Percentiles rank a stretch among this genome's conserved stretches.
These are phyloP conservation scores for Phaeosphaeria sp. DNA, from an alignment of 2,329 filamentous ascomycete genomes.

Conservation along the genomic window DNA sequence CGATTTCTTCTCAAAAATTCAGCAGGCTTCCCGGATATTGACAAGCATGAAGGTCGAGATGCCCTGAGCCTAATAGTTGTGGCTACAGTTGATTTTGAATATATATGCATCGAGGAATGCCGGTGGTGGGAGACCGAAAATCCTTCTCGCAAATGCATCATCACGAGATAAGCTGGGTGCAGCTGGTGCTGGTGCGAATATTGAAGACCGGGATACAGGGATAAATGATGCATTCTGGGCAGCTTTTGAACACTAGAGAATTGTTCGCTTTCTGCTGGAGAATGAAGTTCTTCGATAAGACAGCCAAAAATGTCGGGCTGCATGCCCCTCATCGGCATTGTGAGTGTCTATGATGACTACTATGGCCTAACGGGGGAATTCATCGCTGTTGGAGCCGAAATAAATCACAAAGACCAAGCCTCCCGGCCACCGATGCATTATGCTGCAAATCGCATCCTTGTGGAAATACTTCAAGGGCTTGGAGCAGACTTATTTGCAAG, in stretches of 20 bases:
- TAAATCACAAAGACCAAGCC: conserved; percentile 4
- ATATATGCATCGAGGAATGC: conserved; percentile 6
- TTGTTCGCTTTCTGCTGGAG: conserved; percentile 2
- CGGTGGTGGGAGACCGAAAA: conserved; percentile 1
- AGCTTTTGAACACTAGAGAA: too few relatives aligned
- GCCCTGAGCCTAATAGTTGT: not conserved
- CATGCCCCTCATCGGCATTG: too few relatives aligned
- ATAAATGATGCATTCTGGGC: not conserved
- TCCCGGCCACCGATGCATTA: conserved; percentile 6
- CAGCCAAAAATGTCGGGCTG: not conserved
- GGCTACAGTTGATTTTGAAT: conserved; percentile 4
- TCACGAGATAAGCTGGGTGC: too few relatives aligned
- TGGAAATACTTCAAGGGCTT: conserved; percentile 5
- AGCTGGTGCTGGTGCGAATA: too few relatives aligned
- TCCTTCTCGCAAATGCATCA: not conserved
- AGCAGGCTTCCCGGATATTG: not conserved
- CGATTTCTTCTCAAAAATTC: not conserved
- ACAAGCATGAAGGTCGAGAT: conserved; percentile 1
- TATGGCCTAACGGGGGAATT: conserved; percentile 2
- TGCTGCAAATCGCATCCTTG: conserved; percentile 3
- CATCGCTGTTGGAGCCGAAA: conserved; percentile 6
- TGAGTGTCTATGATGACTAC: not conserved
- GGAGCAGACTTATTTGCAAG: conserved; percentile 6
- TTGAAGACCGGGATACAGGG: too few relatives aligned
- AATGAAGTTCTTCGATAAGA: conserved; percentile 1